Evolutionary conservation across 2,329 filamentous ascomycete species (phyloP).

Genomic region (Sarocladium oryzae): DNA sequence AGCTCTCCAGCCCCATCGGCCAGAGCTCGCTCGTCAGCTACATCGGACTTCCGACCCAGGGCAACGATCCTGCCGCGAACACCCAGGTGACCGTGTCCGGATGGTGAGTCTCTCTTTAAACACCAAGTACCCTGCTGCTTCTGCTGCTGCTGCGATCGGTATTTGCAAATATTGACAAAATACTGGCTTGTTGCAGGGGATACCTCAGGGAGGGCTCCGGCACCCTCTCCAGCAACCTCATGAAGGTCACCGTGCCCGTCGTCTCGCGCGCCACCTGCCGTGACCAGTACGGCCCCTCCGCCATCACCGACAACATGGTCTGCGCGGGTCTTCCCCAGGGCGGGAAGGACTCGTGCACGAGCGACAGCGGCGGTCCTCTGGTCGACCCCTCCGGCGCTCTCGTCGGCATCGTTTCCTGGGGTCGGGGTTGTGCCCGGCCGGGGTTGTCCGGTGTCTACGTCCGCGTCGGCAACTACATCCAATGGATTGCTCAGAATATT

Average conservation of each 20-base stretch:
- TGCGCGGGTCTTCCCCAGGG: constrained; percentile 22
- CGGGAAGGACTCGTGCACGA: constrained; percentile 25
- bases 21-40: constrained; percentile 9
- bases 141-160: too few species aligned
- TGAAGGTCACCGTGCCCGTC: constrained; percentile 24
- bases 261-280: constrained; percentile 22
- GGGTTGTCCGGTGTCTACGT: constrained; percentile 22
- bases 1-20: constrained; percentile 15
- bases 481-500: constrained; percentile 20
- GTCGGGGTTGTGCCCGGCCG: constrained; percentile 21
- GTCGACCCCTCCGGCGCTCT: constrained; percentile 18
- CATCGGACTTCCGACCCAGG: constrained; percentile 6
- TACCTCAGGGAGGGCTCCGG: constrained; percentile 14
- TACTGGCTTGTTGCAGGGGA: constrained; percentile 12
- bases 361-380: constrained; percentile 26
- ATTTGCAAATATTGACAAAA: background rate
- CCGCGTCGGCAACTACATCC: constrained; percentile 18
- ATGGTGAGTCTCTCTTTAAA: constrained; percentile 4
- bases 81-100: constrained; percentile 7
- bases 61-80: constrained; percentile 9
- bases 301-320: constrained; percentile 25
- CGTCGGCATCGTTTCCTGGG: constrained; percentile 25
- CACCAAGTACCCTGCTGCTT: too few species aligned
- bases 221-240: constrained; percentile 15
- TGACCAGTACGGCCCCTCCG: constrained; percentile 17